phyloP scores from a whole-genome alignment of 2,329 filamentous ascomycete species.

The Keithomyces neogunnii region DNA sequence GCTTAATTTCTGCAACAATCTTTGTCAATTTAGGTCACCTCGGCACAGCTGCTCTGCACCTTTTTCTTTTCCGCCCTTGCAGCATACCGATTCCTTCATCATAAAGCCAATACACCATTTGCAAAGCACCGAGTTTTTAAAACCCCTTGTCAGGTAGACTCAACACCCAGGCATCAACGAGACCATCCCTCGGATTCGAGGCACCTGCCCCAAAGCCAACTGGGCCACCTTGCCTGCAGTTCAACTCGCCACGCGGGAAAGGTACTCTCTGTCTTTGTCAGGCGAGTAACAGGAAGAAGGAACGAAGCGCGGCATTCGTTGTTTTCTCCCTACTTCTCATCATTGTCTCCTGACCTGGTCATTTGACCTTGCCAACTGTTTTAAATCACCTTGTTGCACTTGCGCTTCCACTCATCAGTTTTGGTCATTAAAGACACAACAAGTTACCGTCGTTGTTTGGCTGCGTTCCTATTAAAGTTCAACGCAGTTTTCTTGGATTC shows the following conservation, averaged over 20 bases:
- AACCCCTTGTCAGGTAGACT: neutral
- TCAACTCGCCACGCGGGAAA: neutral
- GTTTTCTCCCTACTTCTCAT: neutral
- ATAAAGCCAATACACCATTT: neutral
- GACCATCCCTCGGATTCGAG: neutral
- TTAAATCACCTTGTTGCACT: neutral
- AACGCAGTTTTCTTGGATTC: conserved; percentile 2
- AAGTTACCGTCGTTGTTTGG: conserved; percentile 4
- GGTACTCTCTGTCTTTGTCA: neutral
- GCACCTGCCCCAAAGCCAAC: neutral
- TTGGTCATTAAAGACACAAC: neutral
- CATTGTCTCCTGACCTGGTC: neutral
- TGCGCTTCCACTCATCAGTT: neutral
- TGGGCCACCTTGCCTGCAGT: neutral
- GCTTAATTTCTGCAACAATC: neutral
- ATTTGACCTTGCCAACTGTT: neutral
- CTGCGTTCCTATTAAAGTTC: neutral
- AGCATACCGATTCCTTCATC: no score
- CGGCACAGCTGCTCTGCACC: neutral
- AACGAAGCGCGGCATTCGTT: neutral
- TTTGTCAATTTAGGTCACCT: neutral
- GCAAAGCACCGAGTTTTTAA: neutral
- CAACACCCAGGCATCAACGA: neutral
- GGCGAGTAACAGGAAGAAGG: neutral
- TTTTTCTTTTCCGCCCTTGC: no score